phyloP scores from a whole-genome alignment of 441 rosid genomes.

The Lepidium campestre region DNA sequence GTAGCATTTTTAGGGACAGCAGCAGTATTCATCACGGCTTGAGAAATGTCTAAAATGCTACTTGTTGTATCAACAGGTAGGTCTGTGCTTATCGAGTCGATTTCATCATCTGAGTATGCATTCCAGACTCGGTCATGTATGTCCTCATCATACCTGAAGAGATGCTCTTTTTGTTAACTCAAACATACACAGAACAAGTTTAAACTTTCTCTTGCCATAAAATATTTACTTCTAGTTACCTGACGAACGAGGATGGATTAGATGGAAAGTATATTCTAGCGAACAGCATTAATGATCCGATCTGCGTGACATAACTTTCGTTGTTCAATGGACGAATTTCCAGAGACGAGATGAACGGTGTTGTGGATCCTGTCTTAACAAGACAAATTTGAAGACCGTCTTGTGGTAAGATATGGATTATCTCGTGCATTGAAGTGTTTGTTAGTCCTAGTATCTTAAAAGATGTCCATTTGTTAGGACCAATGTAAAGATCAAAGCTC shows the following conservation, averaged over 20 bases:
- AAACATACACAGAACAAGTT: not conserved
- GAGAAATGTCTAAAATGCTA: slow-evolving; percentile 17
- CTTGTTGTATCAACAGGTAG: not conserved
- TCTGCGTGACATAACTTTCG: not conserved
- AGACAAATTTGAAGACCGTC: slow-evolving; percentile 24
- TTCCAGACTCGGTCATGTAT: slow-evolving; percentile 1
- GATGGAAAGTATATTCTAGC: slow-evolving; percentile 13
- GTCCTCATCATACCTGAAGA: slow-evolving; percentile 31
- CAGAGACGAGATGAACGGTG: slow-evolving; percentile 28
- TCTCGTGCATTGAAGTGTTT: slow-evolving; percentile 4
- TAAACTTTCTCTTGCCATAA: not conserved
- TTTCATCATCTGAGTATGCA: not conserved
- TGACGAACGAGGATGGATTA: not conserved
- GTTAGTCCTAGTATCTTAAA: not conserved
- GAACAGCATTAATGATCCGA: slow-evolving; percentile 9
- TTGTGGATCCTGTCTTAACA: slow-evolving; percentile 18
- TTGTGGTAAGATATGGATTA: slow-evolving; percentile 19
- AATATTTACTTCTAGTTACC: no score
- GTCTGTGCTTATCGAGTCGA: not conserved
- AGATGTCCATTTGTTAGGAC: slow-evolving; percentile 26
- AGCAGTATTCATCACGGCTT: slow-evolving; percentile 27
- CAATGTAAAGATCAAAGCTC: slow-evolving; percentile 27
- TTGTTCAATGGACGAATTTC: slow-evolving; percentile 27
- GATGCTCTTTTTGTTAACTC: not conserved
- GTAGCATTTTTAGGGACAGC: slow-evolving; percentile 15